These are phyloP conservation scores for Gossypium davidsonii DNA, from an alignment of 441 rosid species.

Conservation along the genomic window DNA sequence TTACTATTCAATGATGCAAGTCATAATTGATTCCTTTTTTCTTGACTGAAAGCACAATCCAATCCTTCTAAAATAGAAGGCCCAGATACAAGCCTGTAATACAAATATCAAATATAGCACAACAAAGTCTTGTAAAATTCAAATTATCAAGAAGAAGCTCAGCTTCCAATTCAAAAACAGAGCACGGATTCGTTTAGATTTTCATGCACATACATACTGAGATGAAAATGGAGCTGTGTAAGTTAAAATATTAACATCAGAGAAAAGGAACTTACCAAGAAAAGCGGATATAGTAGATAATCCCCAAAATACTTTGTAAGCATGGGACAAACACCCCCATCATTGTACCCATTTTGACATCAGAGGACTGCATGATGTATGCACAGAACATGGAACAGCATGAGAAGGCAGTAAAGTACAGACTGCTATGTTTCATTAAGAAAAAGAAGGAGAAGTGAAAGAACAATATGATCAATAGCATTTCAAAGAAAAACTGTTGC, in stretches of 20 bases:
- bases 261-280: slow-evolving; percentile 54
- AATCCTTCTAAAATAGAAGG: neutral
- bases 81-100: neutral
- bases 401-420: slow-evolving; percentile 18
- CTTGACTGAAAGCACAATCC: neutral
- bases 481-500: neutral
- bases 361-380: slow-evolving; percentile 53
- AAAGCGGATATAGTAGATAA: slow-evolving; percentile 96
- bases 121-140: neutral
- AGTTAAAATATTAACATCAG: slow-evolving; percentile 7
- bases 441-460: neutral
- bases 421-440: neutral
- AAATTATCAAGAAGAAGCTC: neutral
- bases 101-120: neutral
- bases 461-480: neutral
- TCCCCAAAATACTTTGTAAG: slow-evolving; percentile 95
- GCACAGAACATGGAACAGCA: slow-evolving; percentile 24
- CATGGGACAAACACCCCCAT: slow-evolving; percentile 99
- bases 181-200: neutral
- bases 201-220: neutral
- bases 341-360: slow-evolving; percentile 82
- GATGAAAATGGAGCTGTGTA: neutral
- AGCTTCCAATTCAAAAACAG: neutral
- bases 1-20: neutral
- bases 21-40: neutral